Evolutionary conservation across 257 asterid genomes (phyloP).

Genomic region (Solanum pinnatisectum): DNA sequence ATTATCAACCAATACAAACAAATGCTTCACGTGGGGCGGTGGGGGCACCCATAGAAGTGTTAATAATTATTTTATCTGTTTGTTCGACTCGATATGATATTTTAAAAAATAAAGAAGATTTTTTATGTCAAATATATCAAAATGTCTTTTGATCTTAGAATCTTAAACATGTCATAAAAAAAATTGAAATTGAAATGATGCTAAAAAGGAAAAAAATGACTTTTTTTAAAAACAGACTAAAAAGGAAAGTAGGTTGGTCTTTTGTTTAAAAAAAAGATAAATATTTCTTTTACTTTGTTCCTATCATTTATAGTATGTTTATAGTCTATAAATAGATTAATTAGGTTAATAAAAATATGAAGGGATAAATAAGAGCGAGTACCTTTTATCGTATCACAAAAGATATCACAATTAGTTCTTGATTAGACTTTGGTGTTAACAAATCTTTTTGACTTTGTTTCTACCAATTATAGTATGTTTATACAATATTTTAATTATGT

Average conservation of each 20-base stretch:
- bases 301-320: not conserved
- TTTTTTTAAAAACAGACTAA: too few relatives aligned
- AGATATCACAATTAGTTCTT: not conserved
- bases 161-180: too few relatives aligned
- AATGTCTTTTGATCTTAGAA: too few relatives aligned
- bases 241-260: rapidly evolving
- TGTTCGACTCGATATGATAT: too few relatives aligned
- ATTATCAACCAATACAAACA: not conserved
- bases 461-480: not conserved
- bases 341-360: not conserved
- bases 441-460: not conserved
- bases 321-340: not conserved
- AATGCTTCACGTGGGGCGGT: not conserved
- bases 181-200: too few relatives aligned
- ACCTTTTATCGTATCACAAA: not conserved
- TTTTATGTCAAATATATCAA: too few relatives aligned
- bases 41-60: not conserved
- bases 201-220: too few relatives aligned
- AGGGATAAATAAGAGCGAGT: not conserved
- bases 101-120: too few relatives aligned
- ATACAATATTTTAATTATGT: not conserved
- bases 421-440: not conserved
- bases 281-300: not conserved
- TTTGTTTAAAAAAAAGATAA: rapidly evolving
- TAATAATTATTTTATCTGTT: too few relatives aligned